Evolutionary conservation across 805 yeast species (phyloP).

Genomic region (Candida sakaeoensis): DNA sequence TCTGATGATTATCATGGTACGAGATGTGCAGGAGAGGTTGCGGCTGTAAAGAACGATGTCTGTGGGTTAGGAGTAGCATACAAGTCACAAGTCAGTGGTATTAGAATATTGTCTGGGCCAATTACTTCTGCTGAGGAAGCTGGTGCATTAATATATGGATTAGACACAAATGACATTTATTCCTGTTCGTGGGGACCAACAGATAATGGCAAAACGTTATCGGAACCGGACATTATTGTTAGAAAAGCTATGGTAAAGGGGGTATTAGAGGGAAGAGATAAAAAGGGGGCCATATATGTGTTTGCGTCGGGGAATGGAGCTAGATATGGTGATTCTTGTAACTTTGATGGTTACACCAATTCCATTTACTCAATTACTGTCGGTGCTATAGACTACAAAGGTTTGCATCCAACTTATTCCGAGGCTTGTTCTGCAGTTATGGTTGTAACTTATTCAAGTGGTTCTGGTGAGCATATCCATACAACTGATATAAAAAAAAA

Average conservation of each 20-base stretch:
- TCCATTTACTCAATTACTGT: conserved; percentile 93
- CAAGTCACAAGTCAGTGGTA: conserved; percentile 80
- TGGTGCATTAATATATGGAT: conserved; percentile 72
- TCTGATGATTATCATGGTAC: conserved; percentile 92
- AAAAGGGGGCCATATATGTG: conserved; percentile 84
- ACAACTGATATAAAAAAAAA: conserved; percentile 72
- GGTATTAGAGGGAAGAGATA: conserved; percentile 71
- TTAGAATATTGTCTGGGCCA: conserved; percentile 79
- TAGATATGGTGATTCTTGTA: conserved; percentile 78
- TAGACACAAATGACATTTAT: conserved; percentile 85
- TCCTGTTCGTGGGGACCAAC: conserved; percentile 99
- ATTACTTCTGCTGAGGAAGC: conserved; percentile 90
- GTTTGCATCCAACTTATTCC: conserved; percentile 82
- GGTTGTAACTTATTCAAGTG: conserved; percentile 91
- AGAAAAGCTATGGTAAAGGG: conserved; percentile 83
- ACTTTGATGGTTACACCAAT: conserved; percentile 96
- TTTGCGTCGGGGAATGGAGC: conserved; percentile 98
- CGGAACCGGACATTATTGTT: conserved; percentile 77
- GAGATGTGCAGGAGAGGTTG: conserved; percentile 96
- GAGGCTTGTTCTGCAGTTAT: conserved; percentile 94
- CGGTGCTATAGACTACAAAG: conserved; percentile 86
- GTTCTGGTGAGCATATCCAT: conserved; percentile 83
- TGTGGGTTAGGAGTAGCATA: conserved; percentile 99
- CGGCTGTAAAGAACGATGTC: conserved; percentile 77
- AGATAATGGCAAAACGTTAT: conserved; percentile 85